These are phyloP conservation scores for Colletotrichum sansevieriae DNA, from an alignment of 2,329 filamentous ascomycete species.

Conservation along the genomic window DNA sequence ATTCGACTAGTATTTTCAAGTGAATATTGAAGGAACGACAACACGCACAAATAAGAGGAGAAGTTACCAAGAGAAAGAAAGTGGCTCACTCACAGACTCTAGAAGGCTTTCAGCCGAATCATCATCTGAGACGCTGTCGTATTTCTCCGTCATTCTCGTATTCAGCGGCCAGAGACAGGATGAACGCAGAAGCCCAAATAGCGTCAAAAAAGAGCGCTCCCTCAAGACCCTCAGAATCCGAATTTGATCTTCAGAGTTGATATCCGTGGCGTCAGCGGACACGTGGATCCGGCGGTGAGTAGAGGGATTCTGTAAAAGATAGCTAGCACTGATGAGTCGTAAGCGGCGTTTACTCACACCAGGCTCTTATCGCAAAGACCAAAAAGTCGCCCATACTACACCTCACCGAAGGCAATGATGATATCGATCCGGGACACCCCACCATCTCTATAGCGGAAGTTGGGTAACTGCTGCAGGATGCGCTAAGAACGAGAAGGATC, in stretches of 20 bases:
- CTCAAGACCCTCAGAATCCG: neutral
- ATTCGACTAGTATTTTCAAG: too few relatives aligned
- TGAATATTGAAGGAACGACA: too few relatives aligned
- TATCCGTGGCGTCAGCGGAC: neutral
- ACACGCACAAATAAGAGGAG: too few relatives aligned
- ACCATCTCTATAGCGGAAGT: neutral
- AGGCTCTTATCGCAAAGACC: slow-evolving; percentile 24
- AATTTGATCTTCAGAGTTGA: neutral
- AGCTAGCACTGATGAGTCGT: neutral
- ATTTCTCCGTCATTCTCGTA: slow-evolving; percentile 20
- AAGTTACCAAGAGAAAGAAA: too few relatives aligned
- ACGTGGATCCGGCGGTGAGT: neutral
- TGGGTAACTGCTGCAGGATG: slow-evolving; percentile 17
- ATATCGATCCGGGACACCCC: neutral
- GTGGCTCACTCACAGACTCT: neutral
- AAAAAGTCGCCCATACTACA: neutral
- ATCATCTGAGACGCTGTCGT: slow-evolving; percentile 4
- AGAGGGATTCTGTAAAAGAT: neutral
- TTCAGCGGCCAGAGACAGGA: too few relatives aligned
- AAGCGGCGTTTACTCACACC: neutral
- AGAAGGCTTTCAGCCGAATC: slow-evolving; percentile 19
- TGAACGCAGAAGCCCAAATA: too few relatives aligned
- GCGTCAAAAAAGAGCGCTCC: too few relatives aligned
- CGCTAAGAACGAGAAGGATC: slow-evolving; percentile 28
- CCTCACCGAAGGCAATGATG: too few relatives aligned